Evolutionary conservation across 2,329 filamentous ascomycete species (phyloP), one percentile per base, ranked within the genome.

Genomic region (Xylariales sp.): DNA sequence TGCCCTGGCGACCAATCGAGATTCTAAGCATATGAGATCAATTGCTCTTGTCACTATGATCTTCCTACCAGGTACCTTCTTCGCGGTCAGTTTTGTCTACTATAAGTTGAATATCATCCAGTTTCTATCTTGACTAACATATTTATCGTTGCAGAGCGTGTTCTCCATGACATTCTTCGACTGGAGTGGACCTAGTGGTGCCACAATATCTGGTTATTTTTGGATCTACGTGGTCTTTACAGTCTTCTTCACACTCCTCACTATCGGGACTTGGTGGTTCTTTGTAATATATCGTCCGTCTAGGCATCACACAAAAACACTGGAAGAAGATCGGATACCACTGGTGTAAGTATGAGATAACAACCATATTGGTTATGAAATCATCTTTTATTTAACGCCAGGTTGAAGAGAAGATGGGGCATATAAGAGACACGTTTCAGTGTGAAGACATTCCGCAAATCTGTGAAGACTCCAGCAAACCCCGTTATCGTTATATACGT

Each of bases 11-110:
- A 57, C 53, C 1, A 49, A 50, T 1, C 46, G 50, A 21, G 57
- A 61, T 35, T 59, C 57, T 0, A 47, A 45, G 10, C 47, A 56
- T 6, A 58, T 61, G 57, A 44, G 53, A 4, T 54, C 53, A 1
- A 60, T 61, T 9, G 51, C 57, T 0, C 21, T 59, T 1, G 44
- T 61, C 5, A 57, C 58, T 0, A 60, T 61, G 57, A 31, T 61
- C 1, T 61, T 60, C 31, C 46, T 61, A 0, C 58, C 57, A 0
- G 56, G 56, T 1, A 61, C 57, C 3, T 59, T 60, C 33, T 45
- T 57, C 5, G 53, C 57, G 8, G 57, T 57, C 46, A 35, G 51
- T 39, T 10, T 5, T 5, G 4, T 14, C 10, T 11, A 38, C 8
- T 7, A 10, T 14, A 7, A 21, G 11, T 15, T 28, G n/a, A 10